Base-by-base conservation (phyloP, 345 rosid genomes). In the Arabidopsis suecica region DNA sequence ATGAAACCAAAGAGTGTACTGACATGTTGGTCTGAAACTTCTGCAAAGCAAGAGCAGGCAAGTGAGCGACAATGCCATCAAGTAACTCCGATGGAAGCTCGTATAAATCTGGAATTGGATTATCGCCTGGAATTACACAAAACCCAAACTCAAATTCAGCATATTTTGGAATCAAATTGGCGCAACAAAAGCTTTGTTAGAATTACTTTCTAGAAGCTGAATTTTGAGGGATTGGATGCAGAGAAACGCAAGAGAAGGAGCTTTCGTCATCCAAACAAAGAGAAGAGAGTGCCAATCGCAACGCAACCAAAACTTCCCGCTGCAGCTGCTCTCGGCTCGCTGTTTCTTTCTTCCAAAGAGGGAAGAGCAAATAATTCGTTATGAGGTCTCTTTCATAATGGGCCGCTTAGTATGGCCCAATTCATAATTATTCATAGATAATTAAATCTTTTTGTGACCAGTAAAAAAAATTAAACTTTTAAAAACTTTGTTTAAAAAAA, bases 21-120 rank as follows among this genome's bases (percentile, higher is more conserved):
- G 54, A 93, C 97, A 88, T 84, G 67, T 83, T 78, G 12, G 51
- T 42, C 69, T 89, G 89, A 47, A 93, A 67, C 79, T 87, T 86
- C 32, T 82, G 88, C 86, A 93, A 56, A 22, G 86, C 86, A 80
- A 88, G 68, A 12, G 97, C 90, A 75, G 97, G 91, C 61, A 86
- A 85, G 50, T 71, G 79, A 36, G 79, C 32, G 20, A 93, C 30
- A 20, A 93, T 67, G 38, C 45, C 42, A 64, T 86, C 80, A 70
- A 91, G 82, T 50, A 93, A 63, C 51, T 89, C 83, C 3, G 85
- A 50, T 4, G 97, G 97, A 74, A 93, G 84, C 74, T 88, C 90
- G 71, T 81, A 87, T 9, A 88, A 36, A 49, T 76, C 80, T 3
- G 82, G 80, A n/a, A 72, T 32, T 44, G 85, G 57, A 76, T 83